Evolutionary conservation across 345 rosid species (phyloP).

Genomic region (Physaria fendleri): DNA sequence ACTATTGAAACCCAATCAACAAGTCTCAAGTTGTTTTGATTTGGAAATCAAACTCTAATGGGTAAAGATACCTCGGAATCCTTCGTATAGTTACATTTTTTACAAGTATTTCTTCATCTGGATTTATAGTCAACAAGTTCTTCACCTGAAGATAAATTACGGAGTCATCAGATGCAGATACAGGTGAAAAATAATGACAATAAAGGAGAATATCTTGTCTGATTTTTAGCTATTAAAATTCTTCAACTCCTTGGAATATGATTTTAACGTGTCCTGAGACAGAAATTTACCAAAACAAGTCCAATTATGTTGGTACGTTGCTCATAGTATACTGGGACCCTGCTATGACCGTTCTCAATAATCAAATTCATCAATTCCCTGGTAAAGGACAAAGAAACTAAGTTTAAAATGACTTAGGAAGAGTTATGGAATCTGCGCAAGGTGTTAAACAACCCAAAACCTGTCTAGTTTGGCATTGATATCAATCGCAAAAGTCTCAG

Average conservation of each 20-base stretch:
- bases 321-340: constrained; percentile 88
- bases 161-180: not conserved
- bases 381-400: constrained; percentile 16
- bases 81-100: constrained; percentile 70
- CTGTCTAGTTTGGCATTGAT: constrained; percentile 70
- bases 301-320: constrained; percentile 81
- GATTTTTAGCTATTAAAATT: not conserved
- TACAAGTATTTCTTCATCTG: constrained; percentile 63
- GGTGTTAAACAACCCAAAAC: no score
- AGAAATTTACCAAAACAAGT: constrained; percentile 54
- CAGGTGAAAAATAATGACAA: not conserved
- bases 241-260: not conserved
- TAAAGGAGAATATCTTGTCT: not conserved
- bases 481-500: constrained; percentile 66
- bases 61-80: constrained; percentile 62
- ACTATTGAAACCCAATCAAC: not conserved
- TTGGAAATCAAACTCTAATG: not conserved
- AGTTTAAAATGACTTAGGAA: not conserved
- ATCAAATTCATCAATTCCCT: constrained; percentile 66
- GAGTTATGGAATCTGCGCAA: not conserved
- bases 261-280: not conserved
- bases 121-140: constrained; percentile 68
- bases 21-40: not conserved
- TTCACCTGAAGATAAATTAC: constrained; percentile 42
- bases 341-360: constrained; percentile 89